Evolutionary conservation across 2,329 filamentous ascomycete genomes (phyloP).

Genomic region (Aureobasidium melanogenum): DNA sequence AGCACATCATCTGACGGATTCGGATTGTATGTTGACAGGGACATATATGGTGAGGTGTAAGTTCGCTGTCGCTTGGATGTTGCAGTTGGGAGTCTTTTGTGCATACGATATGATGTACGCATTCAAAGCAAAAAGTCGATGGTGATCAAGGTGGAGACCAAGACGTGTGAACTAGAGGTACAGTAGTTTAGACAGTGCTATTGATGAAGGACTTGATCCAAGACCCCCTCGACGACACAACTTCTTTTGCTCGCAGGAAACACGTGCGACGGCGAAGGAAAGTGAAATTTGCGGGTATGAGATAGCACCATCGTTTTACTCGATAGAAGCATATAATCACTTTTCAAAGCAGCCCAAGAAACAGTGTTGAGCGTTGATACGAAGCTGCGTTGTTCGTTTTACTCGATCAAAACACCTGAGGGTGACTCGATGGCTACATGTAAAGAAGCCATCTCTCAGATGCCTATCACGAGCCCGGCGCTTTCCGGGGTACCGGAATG

Average conservation of each 20-base stretch:
- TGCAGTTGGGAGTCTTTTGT: background rate
- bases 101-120: background rate
- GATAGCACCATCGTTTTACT: background rate
- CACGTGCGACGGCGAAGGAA: background rate
- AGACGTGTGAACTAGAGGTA: background rate
- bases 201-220: too few species aligned
- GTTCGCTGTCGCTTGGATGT: background rate
- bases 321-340: background rate
- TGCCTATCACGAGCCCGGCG: conserved; percentile 1
- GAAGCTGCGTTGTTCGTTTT: background rate
- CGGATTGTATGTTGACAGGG: background rate
- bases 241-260: background rate
- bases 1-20: background rate
- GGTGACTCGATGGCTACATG: conserved; percentile 3
- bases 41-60: background rate
- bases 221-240: background rate
- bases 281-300: background rate
- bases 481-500: conserved; percentile 1
- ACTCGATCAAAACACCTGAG: background rate
- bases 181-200: background rate
- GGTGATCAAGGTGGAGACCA: background rate
- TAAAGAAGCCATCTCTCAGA: background rate
- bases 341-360: background rate
- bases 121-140: background rate
- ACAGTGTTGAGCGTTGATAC: background rate